Evolutionary conservation across 2,329 filamentous ascomycete genomes (phyloP).

Genomic region (Colletotrichum cordylinicola): DNA sequence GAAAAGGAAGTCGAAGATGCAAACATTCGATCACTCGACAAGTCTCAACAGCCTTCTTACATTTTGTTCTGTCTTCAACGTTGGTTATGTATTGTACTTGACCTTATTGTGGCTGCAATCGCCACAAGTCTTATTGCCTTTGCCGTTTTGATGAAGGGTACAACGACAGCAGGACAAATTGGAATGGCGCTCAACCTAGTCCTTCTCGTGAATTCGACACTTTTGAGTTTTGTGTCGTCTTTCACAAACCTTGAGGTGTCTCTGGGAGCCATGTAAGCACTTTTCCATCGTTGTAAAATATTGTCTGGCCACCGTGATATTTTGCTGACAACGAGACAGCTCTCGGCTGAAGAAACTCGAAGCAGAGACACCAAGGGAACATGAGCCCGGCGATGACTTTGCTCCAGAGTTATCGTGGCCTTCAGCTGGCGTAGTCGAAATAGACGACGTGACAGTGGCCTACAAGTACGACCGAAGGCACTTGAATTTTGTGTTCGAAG

Average conservation of each 20-base stretch:
- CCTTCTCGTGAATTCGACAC: slow-evolving; percentile 30
- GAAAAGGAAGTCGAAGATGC: slow-evolving; percentile 44
- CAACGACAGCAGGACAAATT: slow-evolving; percentile 10
- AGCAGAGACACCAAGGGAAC: slow-evolving; percentile 29
- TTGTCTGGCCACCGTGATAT: too few species aligned
- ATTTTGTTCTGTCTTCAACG: slow-evolving; percentile 61
- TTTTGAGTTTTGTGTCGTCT: slow-evolving; percentile 31
- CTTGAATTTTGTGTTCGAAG: rapidly evolving
- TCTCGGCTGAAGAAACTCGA: slow-evolving; percentile 33
- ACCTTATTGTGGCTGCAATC: slow-evolving; percentile 52
- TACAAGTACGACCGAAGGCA: slow-evolving; percentile 27
- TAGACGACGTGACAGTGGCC: slow-evolving; percentile 34
- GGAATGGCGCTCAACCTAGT: slow-evolving; percentile 31
- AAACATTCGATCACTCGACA: slow-evolving; percentile 54
- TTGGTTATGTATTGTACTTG: slow-evolving; percentile 59
- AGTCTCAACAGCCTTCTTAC: slow-evolving; percentile 63
- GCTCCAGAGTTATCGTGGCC: slow-evolving; percentile 36
- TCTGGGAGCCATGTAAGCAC: slow-evolving; percentile 27
- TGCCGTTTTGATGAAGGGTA: slow-evolving; percentile 34
- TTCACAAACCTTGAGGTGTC: slow-evolving; percentile 36
- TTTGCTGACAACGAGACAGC: neutral
- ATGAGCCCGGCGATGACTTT: slow-evolving; percentile 25
- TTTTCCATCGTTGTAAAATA: too few species aligned
- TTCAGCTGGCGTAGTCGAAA: slow-evolving; percentile 32
- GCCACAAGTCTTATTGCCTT: slow-evolving; percentile 51